Base-by-base conservation (phyloP, 441 rosid genomes). In the Mallotus repandus region DNA sequence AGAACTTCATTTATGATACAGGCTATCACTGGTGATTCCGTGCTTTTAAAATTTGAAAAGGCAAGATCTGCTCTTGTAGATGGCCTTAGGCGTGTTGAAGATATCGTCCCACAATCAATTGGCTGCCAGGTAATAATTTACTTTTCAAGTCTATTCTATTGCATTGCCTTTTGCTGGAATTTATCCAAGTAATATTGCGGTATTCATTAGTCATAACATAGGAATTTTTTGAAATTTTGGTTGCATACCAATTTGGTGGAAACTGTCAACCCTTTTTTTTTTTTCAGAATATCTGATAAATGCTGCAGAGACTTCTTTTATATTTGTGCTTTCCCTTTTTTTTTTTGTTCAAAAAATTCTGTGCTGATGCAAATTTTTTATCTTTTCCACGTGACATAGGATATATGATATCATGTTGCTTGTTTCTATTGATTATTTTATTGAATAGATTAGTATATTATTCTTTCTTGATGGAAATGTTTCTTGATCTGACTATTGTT, bases 21-120 rank as follows among this genome's bases (percentile, higher is more conserved):
- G 99, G 99, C 99, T 73, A 92, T 96, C 73, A 96, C 99, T 2
- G 98, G 95, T 67, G 97, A 96, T 82, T 86, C 98, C 46, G 91
- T 94, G 79, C 92, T 96, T 76, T 77, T 77, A 62, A 96, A 94
- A 80, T 96, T 96, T 75, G 97, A 90, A 77, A 96, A 87, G 83
- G 92, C 93, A 50, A 88, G 87, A 72, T 69, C 70, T 81, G 86
- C 94, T 64, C 98, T 96, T 72, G 82, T 84, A 35, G 87, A 91
- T 72, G 84, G 99, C 84, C 98, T 96, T 74, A 90, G 83, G 85
- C 91, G 91, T 25, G 98, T 94, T 2, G 97, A 96, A 82, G 97
- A 94, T 83, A 94, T 96, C 83, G 98, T 94, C 79, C 97, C 92
- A 19, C 91, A 86, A 77, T 88, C 98, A 16, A 88, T 92, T 79